Conservation (phyloP, 768 basidiomycete genomes). For the Asterophora lycoperdoides region DNA sequence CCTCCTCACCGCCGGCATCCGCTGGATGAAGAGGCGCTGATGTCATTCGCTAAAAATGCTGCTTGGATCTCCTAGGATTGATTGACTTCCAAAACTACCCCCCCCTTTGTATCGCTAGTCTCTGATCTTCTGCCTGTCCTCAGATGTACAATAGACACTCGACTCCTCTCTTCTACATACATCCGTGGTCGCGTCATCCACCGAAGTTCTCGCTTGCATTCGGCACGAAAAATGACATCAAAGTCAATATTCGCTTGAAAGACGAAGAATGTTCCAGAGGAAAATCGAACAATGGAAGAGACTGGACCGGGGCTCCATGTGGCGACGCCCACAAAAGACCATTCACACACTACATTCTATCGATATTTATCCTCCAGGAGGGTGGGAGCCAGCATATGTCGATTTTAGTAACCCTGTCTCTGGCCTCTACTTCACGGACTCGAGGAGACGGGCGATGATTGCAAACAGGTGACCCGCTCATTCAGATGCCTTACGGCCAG, state of each 20-base stretch:
- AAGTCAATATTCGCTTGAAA: not conserved
- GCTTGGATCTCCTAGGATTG: slow-evolving; percentile 6
- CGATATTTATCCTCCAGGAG: not conserved
- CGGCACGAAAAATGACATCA: not conserved
- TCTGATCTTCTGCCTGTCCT: not conserved
- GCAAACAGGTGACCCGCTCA: too few relatives aligned
- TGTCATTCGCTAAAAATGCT: slow-evolving; percentile 42
- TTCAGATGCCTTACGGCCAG: too few relatives aligned
- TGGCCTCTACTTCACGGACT: too few relatives aligned
- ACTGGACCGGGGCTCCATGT: not conserved
- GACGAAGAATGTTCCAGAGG: not conserved
- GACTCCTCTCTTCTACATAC: too few relatives aligned
- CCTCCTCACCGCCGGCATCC: slow-evolving; percentile 64
- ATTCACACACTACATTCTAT: not conserved
- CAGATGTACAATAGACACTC: not conserved
- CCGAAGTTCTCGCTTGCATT: not conserved
- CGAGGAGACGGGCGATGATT: too few relatives aligned
- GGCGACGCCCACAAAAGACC: not conserved
- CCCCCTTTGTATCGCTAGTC: not conserved
- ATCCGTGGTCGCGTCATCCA: not conserved
- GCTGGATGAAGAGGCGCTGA: slow-evolving; percentile 65
- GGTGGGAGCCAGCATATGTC: too few relatives aligned
- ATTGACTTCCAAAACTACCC: too few relatives aligned
- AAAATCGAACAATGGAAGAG: not conserved
- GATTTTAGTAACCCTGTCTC: too few relatives aligned